Evolutionary conservation across 805 yeast species (phyloP).

Genomic region (Zygosaccharomyces gambellarensis): DNA sequence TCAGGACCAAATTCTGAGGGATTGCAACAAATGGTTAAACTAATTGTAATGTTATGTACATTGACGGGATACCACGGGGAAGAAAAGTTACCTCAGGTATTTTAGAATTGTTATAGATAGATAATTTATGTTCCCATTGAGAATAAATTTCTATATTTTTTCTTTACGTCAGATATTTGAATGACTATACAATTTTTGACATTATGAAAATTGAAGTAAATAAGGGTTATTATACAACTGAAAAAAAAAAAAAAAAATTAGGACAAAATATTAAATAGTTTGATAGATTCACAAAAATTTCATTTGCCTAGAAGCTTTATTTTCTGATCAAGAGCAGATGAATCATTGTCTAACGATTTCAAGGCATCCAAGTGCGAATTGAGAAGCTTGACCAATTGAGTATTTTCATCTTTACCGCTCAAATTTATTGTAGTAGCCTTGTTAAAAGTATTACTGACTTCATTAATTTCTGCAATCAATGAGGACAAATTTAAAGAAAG

Average conservation of each 20-base stretch:
- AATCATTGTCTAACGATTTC: conserved; percentile 77
- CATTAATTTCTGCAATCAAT: conserved; percentile 75
- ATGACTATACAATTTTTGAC: neutral
- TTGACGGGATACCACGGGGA: conserved; percentile 43
- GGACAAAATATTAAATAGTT: neutral
- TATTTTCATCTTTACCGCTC: conserved; percentile 38
- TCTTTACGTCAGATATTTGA: neutral
- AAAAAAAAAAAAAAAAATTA: neutral
- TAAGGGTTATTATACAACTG: neutral
- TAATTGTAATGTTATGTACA: conserved; percentile 51
- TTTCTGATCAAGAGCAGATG: conserved; percentile 62
- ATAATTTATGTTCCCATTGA: neutral
- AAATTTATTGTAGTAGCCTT: conserved; percentile 43
- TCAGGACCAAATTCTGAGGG: conserved; percentile 33
- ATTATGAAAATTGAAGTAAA: neutral
- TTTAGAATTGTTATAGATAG: neutral
- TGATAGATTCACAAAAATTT: neutral
- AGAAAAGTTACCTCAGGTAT: conserved; percentile 9
- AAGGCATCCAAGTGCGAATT: conserved; percentile 87
- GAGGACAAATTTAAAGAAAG: conserved; percentile 73
- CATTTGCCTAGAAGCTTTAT: conserved; percentile 37
- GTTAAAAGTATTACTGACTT: conserved; percentile 74
- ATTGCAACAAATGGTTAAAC: conserved; percentile 49
- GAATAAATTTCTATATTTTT: neutral
- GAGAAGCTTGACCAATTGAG: conserved; percentile 72